phyloP scores from a whole-genome alignment of 345 rosid species.

The Conringia planisiliqua region DNA sequence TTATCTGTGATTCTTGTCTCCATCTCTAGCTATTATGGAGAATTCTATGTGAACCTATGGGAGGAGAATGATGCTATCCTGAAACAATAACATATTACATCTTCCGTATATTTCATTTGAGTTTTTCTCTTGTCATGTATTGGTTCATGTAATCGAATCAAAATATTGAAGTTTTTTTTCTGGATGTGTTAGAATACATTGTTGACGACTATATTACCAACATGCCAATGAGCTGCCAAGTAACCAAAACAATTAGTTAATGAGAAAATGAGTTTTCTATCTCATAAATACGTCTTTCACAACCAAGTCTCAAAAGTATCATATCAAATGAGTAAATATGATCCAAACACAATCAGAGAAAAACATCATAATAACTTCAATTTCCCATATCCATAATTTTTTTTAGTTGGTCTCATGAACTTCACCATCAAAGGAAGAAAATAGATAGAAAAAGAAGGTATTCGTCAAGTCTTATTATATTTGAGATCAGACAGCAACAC shows the following conservation, averaged over 20 bases:
- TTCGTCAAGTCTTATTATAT: background rate
- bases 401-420: background rate
- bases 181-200: background rate
- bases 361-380: background rate
- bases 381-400: background rate
- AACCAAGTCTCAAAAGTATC: background rate
- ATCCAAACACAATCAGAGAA: slow-evolving; percentile 25
- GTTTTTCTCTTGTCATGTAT: background rate
- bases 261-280: background rate
- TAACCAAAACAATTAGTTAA: background rate
- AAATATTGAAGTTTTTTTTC: background rate
- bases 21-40: background rate
- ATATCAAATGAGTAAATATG: slow-evolving; percentile 8
- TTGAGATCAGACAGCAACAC: slow-evolving; percentile 31
- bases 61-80: background rate
- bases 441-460: background rate
- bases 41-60: background rate
- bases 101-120: background rate
- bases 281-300: background rate
- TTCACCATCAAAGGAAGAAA: background rate
- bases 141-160: background rate
- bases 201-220: background rate
- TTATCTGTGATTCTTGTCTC: background rate
- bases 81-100: too few species aligned
- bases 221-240: background rate